These are phyloP conservation scores for Hypsizygus ulmarius DNA, from an alignment of 1,284 basidiomycete genomes.

Conservation along the genomic window DNA sequence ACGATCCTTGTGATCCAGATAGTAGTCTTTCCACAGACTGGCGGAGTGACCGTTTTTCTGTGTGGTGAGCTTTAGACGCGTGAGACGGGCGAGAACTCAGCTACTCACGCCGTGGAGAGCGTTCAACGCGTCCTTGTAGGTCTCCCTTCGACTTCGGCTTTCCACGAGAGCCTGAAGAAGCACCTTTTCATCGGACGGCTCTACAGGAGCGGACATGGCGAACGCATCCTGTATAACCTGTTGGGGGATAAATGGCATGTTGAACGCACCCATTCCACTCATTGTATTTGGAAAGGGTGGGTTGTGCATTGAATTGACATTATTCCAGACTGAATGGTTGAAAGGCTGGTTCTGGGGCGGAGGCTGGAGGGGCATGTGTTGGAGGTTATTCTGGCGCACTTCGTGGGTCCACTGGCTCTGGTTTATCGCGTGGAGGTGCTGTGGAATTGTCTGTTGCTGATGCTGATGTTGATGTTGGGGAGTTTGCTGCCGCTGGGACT, in stretches of 20 bases:
- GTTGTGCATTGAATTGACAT: constrained; percentile 29
- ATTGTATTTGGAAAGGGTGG: constrained; percentile 33
- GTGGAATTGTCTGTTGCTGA: constrained; percentile 19
- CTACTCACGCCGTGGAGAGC: constrained; percentile 41
- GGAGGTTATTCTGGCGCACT: constrained; percentile 17
- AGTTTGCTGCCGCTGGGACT: constrained; percentile 5
- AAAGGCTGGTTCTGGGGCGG: constrained; percentile 24
- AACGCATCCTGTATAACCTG: constrained; percentile 54
- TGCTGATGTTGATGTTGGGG: constrained; percentile 9
- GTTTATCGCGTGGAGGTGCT: constrained; percentile 19
- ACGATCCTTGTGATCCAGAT: constrained; percentile 60
- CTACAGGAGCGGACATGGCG: constrained; percentile 53
- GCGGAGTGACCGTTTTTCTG: constrained; percentile 44
- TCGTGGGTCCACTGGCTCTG: constrained; percentile 27
- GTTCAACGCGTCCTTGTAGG: constrained; percentile 45
- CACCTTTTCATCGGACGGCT: constrained; percentile 50
- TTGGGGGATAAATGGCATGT: constrained; percentile 41
- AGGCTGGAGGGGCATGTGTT: constrained; percentile 11
- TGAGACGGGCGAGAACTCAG: constrained; percentile 10
- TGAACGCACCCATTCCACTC: constrained; percentile 33
- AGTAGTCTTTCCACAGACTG: constrained; percentile 70
- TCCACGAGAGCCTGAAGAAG: constrained; percentile 46
- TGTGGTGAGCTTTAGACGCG: constrained; percentile 9
- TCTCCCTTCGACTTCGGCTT: constrained; percentile 33
- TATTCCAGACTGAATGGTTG: constrained; percentile 28